Evolutionary conservation across 2,329 filamentous ascomycete genomes (phyloP).

Genomic region (Xylaria sp.): DNA sequence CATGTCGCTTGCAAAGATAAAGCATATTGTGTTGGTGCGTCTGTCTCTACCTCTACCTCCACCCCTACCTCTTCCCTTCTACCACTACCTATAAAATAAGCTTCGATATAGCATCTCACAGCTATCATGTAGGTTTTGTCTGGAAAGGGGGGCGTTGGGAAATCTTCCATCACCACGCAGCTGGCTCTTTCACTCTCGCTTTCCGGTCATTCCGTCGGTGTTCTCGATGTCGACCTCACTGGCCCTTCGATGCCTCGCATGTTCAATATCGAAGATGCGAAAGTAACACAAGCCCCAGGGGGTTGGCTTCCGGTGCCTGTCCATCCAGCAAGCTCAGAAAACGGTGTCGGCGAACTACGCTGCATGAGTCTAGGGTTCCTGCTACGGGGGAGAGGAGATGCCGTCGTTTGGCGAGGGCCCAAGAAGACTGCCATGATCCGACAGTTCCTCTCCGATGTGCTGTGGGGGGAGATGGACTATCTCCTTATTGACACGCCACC

Average conservation of each 20-base stretch:
- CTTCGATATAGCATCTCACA: conserved; percentile 19
- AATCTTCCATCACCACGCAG: conserved; percentile 97
- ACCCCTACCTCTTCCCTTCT: conserved; percentile 34
- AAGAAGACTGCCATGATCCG: conserved; percentile 99
- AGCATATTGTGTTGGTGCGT: conserved; percentile 79
- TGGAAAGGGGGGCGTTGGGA: conserved; percentile 97
- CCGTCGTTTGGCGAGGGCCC: conserved; percentile 96
- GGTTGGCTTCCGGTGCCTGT: conserved; percentile 93
- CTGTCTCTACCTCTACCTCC: conserved; percentile 7
- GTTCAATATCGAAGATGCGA: conserved; percentile 87
- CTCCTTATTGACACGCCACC: conserved; percentile 96
- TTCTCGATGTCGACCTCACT: conserved; percentile 95
- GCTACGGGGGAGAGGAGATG: conserved; percentile 82
- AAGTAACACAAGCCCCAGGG: conserved; percentile 89
- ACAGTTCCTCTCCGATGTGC: conserved; percentile 91
- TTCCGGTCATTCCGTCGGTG: conserved; percentile 87
- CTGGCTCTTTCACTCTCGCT: conserved; percentile 89
- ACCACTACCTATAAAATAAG: conserved; percentile 18
- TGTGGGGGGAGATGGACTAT: conserved; percentile 90
- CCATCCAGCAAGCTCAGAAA: conserved; percentile 67
- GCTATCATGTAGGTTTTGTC: conserved; percentile 73
- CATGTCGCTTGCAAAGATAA: conserved; percentile 77
- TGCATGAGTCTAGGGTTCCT: conserved; percentile 97
- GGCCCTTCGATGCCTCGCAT: conserved; percentile 96
- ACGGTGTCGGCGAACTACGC: conserved; percentile 71